Base-by-base conservation (phyloP, 2,329 filamentous ascomycete genomes). In the Cladophialophora carrionii region DNA sequence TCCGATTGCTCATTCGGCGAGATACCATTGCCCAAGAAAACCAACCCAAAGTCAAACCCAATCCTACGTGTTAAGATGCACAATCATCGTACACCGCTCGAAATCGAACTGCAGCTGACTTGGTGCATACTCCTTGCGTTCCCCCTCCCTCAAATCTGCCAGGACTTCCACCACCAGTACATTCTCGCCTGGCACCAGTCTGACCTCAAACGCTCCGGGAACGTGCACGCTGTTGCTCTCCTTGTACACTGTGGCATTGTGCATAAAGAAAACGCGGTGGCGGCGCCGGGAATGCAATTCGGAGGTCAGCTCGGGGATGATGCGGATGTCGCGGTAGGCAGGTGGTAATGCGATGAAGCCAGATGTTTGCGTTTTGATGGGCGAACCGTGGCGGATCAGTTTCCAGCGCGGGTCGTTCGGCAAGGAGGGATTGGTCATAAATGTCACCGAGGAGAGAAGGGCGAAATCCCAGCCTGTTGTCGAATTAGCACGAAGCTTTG, bases 131-230 rank as follows among this genome's bases (percentile, higher is more conserved):
- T 83, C 86, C 73, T 76, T 72, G 32, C 86, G 81, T 22, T 82
- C 85, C 72, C 82, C 85, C 0, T 84, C 86, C 68, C 60, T 68
- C 51, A 91, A 83, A 6, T 88, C 88, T 0, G 90, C 90, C 68
- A 92, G 86, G 64, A 94, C 82, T 72, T 94, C 90, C 7, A 96
- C 83, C 71, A 92, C 89, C 57, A 96, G 84, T 53, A 88, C 84
- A 71, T 95, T 96, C 57, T 92, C 83, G 6, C 91, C 92, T 1
- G 85, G 84, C 29, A 85, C 83, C 31, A 96, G 79, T 58, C 85
- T 85, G 7, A 88, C 84, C 71, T 96, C 92, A 71, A 92, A 96
- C 0, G 90, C 79, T n/a, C 88, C 87, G 68, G 86, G 86, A 65
- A 82, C 81, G 54, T 78, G 82, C 71, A 83, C 81, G 20, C 71